Evolutionary conservation across 768 basidiomycete species (phyloP).

Genomic region (Boletus speciosus): DNA sequence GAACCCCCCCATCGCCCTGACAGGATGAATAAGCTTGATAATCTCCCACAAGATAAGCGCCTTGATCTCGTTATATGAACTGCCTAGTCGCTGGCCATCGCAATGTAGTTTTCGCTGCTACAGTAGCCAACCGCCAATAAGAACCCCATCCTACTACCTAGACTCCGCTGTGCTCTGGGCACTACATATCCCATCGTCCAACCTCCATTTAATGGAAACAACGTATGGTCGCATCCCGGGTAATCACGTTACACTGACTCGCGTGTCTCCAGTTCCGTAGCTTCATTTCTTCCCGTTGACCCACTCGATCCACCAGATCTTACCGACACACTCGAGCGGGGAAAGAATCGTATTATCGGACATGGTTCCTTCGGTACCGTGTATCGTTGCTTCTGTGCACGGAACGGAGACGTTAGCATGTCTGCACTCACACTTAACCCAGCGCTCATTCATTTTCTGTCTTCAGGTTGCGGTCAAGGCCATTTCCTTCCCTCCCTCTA

Average conservation of each 20-base stretch:
- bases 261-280: background rate
- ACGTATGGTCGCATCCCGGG: background rate
- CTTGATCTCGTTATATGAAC: background rate
- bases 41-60: background rate
- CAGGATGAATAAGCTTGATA: background rate
- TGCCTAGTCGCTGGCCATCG: background rate
- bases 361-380: background rate
- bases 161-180: background rate
- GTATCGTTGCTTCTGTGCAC: background rate
- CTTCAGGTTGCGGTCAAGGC: slow-evolving; percentile 8
- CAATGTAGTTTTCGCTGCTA: background rate
- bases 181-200: background rate
- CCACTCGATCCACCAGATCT: background rate
- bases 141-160: background rate
- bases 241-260: background rate
- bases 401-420: background rate
- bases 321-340: background rate
- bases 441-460: background rate
- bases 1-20: background rate
- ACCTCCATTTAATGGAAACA: background rate
- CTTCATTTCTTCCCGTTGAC: background rate
- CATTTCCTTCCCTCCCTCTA: background rate
- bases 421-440: too few species aligned
- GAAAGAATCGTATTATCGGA: background rate
- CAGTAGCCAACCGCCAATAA: background rate